Conservation (phyloP, 2,329 filamentous ascomycete species). For the Pestalotiopsis sp. region DNA sequence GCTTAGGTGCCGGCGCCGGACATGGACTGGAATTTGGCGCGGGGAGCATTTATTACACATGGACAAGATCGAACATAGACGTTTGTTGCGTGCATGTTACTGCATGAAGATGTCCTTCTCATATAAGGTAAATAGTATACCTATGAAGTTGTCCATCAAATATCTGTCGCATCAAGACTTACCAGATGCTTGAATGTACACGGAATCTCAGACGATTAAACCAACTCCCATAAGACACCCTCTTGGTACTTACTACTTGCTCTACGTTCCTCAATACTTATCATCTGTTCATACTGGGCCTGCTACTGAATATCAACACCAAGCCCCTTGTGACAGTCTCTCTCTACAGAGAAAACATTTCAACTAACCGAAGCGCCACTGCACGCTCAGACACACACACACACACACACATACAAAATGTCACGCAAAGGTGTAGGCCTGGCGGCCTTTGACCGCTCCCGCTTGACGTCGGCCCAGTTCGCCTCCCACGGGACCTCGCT, state of each 20-base stretch:
- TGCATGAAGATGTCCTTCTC: background rate
- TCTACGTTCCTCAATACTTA: too few species aligned
- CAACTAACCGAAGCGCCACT: too few species aligned
- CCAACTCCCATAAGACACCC: background rate
- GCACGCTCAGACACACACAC: too few species aligned
- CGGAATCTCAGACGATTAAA: background rate
- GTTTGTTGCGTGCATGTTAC: too few species aligned
- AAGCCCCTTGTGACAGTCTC: background rate
- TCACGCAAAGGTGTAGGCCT: slow-evolving; percentile 85
- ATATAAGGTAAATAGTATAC: too few species aligned
- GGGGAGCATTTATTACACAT: background rate
- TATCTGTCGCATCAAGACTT: too few species aligned
- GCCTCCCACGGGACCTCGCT: slow-evolving; percentile 85
- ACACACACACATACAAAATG: slow-evolving; percentile 46
- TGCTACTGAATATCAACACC: too few species aligned
- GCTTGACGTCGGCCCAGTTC: slow-evolving; percentile 84
- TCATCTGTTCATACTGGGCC: too few species aligned
- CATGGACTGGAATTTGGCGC: background rate
- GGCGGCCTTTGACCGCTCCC: slow-evolving; percentile 83
- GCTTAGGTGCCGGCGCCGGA: background rate
- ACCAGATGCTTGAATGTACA: too few species aligned
- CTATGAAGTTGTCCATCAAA: too few species aligned
- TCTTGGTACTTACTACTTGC: background rate
- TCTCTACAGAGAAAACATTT: background rate
- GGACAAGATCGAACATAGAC: too few species aligned